Evolutionary conservation across 2,329 filamentous ascomycete genomes (phyloP), one percentile per base, ranked within the genome.

Genomic region (Zasmidium cellare): DNA sequence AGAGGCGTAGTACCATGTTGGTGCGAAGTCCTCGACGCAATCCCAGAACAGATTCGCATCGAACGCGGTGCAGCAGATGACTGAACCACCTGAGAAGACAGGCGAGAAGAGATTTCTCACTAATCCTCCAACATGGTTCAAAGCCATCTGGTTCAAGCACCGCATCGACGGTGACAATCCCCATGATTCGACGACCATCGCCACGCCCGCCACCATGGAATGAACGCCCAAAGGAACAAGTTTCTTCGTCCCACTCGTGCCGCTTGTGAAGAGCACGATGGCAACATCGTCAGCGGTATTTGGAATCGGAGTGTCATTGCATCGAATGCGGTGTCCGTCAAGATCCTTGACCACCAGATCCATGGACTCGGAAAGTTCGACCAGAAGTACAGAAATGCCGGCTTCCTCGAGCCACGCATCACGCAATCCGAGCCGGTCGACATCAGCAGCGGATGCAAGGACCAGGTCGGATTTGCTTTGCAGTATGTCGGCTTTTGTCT

Each of bases 71-170:
- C 82, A 84, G 68, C 82, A 83, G 22, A 84, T 79, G 1, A 79
- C 79, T 0, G 80, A 80, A 1, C 82, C 82, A 2, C 80, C 80
- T 0, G 82, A 80, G 55, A 84, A 77, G 14, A 84, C 71, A 0
- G 82, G 81, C 1, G 82, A 80, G 64, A 84, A 81, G 3, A 84
- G 75, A 65, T 83, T 84, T 38, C 82, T 74, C 25, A 84, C 73
- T 7, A 84, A 71, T 12, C 82, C 82, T 46, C 82, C 82, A 44
- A 65, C 60, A 68, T 84, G 82, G 67, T 83, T 82, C 5, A 85
- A 70, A 0, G 82, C 82, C 82, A 85, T 85, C 79, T 84, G 83
- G 65, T 85, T 84, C 22, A 84, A 67, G 65, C 82, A 85, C 0
- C 78, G 74, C 62, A 84, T 82, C 1, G 69, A 66, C 1, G 73